Conservation (phyloP, 2,329 filamentous ascomycete genomes). For the Colletotrichum spaethianum region DNA sequence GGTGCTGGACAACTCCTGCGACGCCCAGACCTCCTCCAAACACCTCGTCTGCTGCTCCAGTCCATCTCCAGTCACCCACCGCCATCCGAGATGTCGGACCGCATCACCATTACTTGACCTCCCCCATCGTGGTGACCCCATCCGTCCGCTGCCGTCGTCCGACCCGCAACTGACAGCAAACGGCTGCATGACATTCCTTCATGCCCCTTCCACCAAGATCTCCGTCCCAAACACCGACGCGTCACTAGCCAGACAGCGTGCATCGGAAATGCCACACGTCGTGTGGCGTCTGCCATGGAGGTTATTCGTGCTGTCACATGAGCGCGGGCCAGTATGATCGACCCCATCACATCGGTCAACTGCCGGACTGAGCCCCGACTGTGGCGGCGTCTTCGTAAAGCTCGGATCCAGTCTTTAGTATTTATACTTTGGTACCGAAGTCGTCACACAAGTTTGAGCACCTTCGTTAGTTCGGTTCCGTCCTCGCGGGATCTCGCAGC, state of each 20-base stretch:
- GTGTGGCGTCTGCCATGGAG: not conserved
- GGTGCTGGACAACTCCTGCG: not conserved
- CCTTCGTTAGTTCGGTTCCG: not conserved
- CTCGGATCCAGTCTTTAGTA: not conserved
- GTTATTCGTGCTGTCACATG: not conserved
- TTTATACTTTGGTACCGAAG: slow-evolving; percentile 10
- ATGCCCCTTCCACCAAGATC: not conserved
- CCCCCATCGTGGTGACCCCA: not conserved
- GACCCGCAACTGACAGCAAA: slow-evolving; percentile 1
- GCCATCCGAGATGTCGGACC: not conserved
- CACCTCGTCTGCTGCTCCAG: not conserved
- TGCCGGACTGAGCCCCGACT: not conserved
- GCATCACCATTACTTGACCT: not conserved
- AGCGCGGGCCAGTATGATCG: slow-evolving; percentile 33
- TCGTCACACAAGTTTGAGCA: slow-evolving; percentile 10
- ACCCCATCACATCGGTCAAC: not conserved
- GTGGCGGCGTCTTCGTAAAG: not conserved
- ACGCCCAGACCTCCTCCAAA: slow-evolving; percentile 21
- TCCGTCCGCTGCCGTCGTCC: not conserved
- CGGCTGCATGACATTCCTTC: not conserved
- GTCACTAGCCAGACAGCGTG: not conserved
- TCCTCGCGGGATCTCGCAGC: not conserved
- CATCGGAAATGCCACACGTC: too few species aligned
- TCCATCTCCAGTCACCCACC: not conserved
- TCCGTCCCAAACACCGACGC: slow-evolving; percentile 1